Conservation (phyloP, 2,329 filamentous ascomycete genomes). For the Aspergillus floridensis region DNA sequence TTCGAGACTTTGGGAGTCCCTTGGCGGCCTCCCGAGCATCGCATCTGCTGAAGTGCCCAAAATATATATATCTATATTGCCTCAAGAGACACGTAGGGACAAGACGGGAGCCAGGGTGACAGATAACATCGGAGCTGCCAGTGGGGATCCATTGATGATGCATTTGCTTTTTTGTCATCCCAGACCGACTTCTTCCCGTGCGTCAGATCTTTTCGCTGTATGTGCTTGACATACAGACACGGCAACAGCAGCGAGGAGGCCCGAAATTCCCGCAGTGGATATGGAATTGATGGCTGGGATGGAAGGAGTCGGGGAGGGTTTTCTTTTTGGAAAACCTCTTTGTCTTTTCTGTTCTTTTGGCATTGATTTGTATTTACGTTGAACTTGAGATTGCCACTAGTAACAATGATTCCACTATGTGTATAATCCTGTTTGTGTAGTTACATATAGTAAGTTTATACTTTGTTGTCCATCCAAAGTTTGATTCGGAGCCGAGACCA, state of each 20-base stretch:
- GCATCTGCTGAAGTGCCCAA: constrained; percentile 61
- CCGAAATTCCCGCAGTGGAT: constrained; percentile 1
- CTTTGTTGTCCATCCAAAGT: no score
- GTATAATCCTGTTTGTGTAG: neutral
- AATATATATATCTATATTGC: no score
- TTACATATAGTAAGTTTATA: neutral
- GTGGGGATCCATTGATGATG: neutral
- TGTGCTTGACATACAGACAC: neutral
- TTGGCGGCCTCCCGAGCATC: constrained; percentile 74
- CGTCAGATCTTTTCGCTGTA: constrained; percentile 1
- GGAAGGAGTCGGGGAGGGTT: neutral
- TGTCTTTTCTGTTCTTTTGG: neutral
- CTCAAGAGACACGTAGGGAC: constrained; percentile 5
- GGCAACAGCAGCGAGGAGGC: constrained; percentile 2
- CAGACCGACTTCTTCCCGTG: constrained; percentile 18
- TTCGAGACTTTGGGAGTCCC: constrained; percentile 21
- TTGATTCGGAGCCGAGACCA: neutral
- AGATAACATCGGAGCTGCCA: constrained; percentile 13
- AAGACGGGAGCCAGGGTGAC: constrained; percentile 7
- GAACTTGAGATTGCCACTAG: neutral
- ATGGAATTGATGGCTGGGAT: neutral
- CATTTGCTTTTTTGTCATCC: constrained; percentile 5
- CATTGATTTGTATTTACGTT: neutral
- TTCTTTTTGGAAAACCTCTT: no score
- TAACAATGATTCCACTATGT: neutral